Evolutionary conservation across 768 basidiomycete species (phyloP).

Genomic region (Suillus sp.): DNA sequence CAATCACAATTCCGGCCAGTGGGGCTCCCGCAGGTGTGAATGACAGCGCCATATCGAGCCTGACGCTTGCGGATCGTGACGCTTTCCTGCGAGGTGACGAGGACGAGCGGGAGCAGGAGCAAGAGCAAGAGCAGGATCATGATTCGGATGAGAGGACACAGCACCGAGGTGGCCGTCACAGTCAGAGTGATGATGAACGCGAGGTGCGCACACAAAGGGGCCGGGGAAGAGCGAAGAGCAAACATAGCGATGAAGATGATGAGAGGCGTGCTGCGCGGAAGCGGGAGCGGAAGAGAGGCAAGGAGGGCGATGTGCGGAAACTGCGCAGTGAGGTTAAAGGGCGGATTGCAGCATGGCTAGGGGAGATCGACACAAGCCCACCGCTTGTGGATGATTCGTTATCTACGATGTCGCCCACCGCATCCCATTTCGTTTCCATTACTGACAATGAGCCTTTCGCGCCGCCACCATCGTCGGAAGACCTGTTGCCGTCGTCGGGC

Average conservation of each 20-base stretch:
- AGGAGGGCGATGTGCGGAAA: constrained; percentile 40
- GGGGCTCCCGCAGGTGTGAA: constrained; percentile 34
- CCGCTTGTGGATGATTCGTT: constrained; percentile 42
- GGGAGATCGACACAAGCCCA: constrained; percentile 59
- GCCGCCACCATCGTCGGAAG: constrained; percentile 12
- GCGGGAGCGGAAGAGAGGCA: constrained; percentile 29
- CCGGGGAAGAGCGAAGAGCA: constrained; percentile 27
- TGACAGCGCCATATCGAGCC: constrained; percentile 51
- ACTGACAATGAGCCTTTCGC: constrained; percentile 26
- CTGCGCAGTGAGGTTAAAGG: constrained; percentile 59
- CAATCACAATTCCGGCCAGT: constrained; percentile 41
- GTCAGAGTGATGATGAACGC: constrained; percentile 34
- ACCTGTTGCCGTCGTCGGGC: constrained; percentile 25
- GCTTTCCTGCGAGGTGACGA: constrained; percentile 19
- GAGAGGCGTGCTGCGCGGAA: constrained; percentile 18
- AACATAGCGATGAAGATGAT: constrained; percentile 30
- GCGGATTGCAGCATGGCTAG: constrained; percentile 78
- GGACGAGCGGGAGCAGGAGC: constrained; percentile 12
- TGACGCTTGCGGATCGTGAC: constrained; percentile 40
- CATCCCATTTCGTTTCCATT: constrained; percentile 32
- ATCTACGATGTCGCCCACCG: constrained; percentile 36
- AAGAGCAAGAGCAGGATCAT: constrained; percentile 32
- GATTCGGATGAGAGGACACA: constrained; percentile 38
- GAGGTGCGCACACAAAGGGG: constrained; percentile 34
- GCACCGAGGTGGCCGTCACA: constrained; percentile 28